Base-by-base conservation (phyloP, 202 grass and related monocot species). In the Zoysia matrella region DNA sequence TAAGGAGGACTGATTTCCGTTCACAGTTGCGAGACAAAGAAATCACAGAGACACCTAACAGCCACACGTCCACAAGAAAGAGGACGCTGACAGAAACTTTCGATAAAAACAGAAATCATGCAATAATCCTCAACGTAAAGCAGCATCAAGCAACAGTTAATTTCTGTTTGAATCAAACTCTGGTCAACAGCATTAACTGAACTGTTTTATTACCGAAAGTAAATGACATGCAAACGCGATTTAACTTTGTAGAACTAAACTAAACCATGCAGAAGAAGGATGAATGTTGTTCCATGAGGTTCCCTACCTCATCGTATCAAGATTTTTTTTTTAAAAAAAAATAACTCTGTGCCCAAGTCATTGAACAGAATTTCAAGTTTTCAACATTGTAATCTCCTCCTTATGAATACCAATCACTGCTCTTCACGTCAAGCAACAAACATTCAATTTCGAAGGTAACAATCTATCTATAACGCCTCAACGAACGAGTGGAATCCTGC, bases 41-140 rank as follows among this genome's bases (percentile, higher is more conserved):
- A 71, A 47, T 42, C 49, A 52, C 1, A 14, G 3, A 43, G 11
- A 11, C 65, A 77, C 44, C 87, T 47, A 53, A 18, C 2, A 52
- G 52, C 52, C 41, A 68, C 53, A 86, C 22, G 41, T 68, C 18
- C 47, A 61, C 47, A 77, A 40, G 69, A 68, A 50, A 80, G 44
- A 53, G n/a, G 65, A 75, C 15, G 15, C n/a, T 1, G 18, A 81
- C 55, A 81, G 65, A n/a, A 67, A 78, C 22, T 86, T 90, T 90
- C 83, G 42, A 22, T 22, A 4, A 67, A 41, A 12, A 36, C 46
- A 12, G 16, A 22, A 49, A 82, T 53, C 74, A 74, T 51, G 69
- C 54, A 67, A 48, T 70, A 45, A 39, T 56, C 2, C 14, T 51
- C 71, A 58, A 40, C 22, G 1, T 36, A 40, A 72, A 53, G 7